Conservation (phyloP, 768 basidiomycete species). For the Grammothele lineata region DNA sequence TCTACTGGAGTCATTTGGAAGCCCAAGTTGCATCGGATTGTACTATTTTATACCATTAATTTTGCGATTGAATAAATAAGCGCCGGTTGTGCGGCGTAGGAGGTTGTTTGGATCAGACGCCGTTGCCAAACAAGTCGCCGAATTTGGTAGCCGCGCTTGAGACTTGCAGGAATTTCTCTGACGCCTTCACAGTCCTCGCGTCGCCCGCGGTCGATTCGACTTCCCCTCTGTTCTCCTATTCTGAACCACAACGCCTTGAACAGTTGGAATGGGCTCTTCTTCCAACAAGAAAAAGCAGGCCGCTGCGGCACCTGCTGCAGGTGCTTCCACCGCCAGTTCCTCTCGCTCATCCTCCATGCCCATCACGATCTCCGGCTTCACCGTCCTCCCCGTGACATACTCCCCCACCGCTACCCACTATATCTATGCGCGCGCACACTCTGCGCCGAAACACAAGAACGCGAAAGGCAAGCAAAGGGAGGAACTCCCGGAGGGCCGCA, state of each 20-base stretch:
- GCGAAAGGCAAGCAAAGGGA: slow-evolving; percentile 20
- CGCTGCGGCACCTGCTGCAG: neutral
- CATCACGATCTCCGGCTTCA: slow-evolving; percentile 40
- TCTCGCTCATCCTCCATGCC: slow-evolving; percentile 15
- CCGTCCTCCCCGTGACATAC: slow-evolving; percentile 40
- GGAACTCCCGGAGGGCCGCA: slow-evolving; percentile 52
- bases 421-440: slow-evolving; percentile 73
- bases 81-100: no score
- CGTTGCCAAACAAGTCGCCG: no score
- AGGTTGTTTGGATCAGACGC: no score
- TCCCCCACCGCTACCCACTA: slow-evolving; percentile 51
- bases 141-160: no score
- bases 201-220: no score
- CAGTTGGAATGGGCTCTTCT: slow-evolving; percentile 4
- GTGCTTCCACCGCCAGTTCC: neutral
- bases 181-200: no score
- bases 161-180: no score
- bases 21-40: no score
- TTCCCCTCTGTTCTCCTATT: no score
- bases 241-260: neutral
- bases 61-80: no score
- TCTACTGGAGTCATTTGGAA: no score
- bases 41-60: no score
- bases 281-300: neutral
- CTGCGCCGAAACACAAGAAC: slow-evolving; percentile 39